phyloP scores from a whole-genome alignment of 768 basidiomycete species.

The Tylopilus intermedius region DNA sequence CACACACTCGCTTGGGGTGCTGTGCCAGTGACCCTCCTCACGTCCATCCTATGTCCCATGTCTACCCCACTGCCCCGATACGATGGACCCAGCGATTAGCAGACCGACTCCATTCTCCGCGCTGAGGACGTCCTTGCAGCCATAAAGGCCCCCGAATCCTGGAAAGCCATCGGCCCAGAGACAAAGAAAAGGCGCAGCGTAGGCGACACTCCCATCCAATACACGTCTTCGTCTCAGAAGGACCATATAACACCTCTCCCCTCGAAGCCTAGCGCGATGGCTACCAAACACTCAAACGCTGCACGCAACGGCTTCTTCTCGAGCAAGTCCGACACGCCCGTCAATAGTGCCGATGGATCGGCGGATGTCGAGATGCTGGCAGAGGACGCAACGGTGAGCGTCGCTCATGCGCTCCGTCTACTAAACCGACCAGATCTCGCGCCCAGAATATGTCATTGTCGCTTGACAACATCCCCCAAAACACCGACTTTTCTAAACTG shows the following conservation, averaged over 20 bases:
- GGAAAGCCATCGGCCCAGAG: constrained; percentile 34
- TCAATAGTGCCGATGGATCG: constrained; percentile 8
- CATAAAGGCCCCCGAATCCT: constrained; percentile 36
- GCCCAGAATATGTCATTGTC: constrained; percentile 45
- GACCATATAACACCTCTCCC: constrained; percentile 8
- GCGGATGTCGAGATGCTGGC: constrained; percentile 28
- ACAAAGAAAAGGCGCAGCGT: constrained; percentile 43
- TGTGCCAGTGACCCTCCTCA: no score
- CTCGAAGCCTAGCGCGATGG: constrained; percentile 26
- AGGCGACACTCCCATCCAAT: constrained; percentile 35
- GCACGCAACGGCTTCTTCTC: constrained; percentile 21
- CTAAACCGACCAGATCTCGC: constrained; percentile 27
- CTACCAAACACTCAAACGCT: constrained; percentile 11
- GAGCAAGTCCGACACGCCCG: constrained; percentile 19
- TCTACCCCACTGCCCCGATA: constrained; percentile 53
- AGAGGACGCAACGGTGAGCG: constrained; percentile 25
- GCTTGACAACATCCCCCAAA: constrained; percentile 44
- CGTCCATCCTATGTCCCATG: no score
- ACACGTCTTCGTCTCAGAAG: constrained; percentile 26
- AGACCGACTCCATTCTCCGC: constrained; percentile 53
- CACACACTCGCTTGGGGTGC: no score
- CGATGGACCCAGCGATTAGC: constrained; percentile 53
- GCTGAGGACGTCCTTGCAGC: constrained; percentile 46
- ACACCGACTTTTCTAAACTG: constrained; percentile 34
- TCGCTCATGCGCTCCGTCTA: constrained; percentile 15